A percentile compares a stretch with the other conserved stretches of the same genome.
Conservation (phyloP, 2,329 filamentous ascomycete species). For the Apiospora pterosperma region DNA sequence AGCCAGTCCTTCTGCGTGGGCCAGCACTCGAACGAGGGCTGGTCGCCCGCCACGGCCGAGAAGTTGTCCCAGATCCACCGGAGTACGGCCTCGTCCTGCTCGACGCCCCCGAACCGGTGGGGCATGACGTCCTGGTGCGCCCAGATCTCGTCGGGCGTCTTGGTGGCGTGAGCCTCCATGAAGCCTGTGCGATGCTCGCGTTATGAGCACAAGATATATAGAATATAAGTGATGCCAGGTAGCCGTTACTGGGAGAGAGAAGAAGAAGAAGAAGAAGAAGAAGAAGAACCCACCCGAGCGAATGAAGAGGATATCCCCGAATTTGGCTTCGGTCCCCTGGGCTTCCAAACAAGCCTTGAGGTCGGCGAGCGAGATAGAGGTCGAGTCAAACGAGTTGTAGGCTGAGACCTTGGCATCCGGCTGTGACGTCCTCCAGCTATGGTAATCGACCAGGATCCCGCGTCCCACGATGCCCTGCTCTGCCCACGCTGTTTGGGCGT, state of each 20-base stretch:
- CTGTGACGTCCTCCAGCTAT: slow-evolving; percentile 40
- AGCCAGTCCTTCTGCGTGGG: slow-evolving; percentile 19
- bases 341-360: slow-evolving; percentile 39
- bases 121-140: slow-evolving; percentile 32
- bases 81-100: slow-evolving; percentile 16
- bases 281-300: slow-evolving; percentile 14
- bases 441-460: slow-evolving; percentile 6
- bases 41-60: slow-evolving; percentile 37
- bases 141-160: slow-evolving; percentile 22
- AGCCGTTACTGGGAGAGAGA: background rate
- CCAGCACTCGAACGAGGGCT: slow-evolving; percentile 36
- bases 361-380: slow-evolving; percentile 32
- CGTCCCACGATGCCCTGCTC: slow-evolving; percentile 21
- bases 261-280: background rate
- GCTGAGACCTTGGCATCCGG: slow-evolving; percentile 7
- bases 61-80: slow-evolving; percentile 42
- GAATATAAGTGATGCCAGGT: background rate
- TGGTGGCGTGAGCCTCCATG: slow-evolving; percentile 16
- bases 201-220: slow-evolving; percentile 11
- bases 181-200: slow-evolving; percentile 27
- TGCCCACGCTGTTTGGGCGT: slow-evolving; percentile 37
- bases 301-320: background rate
- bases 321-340: slow-evolving; percentile 35
- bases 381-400: slow-evolving; percentile 25
- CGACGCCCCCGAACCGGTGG: slow-evolving; percentile 43